Base-by-base conservation (phyloP, 2,329 filamentous ascomycete species). In the Penicillium sp. region DNA sequence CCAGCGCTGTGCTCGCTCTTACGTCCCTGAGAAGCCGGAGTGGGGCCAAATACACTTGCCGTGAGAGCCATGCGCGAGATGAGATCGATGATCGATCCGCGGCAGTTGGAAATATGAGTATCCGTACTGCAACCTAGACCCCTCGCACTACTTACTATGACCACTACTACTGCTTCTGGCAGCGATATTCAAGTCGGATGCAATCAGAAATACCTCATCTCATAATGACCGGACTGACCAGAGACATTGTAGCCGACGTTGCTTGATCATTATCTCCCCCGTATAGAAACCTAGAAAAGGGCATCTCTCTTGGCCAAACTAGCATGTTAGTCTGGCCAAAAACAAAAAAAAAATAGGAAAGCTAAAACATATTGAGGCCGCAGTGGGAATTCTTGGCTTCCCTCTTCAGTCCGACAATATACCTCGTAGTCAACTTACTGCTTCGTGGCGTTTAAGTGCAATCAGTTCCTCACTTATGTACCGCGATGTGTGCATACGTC, bases 71-170 rank as follows among this genome's bases (percentile, higher is more conserved):
- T n/a, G 11, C 14, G n/a, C 22, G 42, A 45, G 55, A 43, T 52
- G 43, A 51, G 57, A 59, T 59, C 52, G 51, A 52, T 55, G 43
- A 38, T 51, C 45, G 38, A 33, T 33, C 30, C 7, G n/a, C 37
- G 37, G 37, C 37, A 40, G 37, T 14, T 33, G 30, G 10, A 8
- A 8, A 8, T 33, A 8, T 33, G 30, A 37, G 11, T 14, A 37
- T 16, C 35, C 14, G 35, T 46, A 16, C 43, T 16, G 22, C 22
- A 26, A 13, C 3, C 22, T 25, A 10, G 22, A 28, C n/a, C 6
- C 30, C 19, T 22, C 19, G 19, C 19, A 22, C 19, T 22, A 22
- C 19, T 22, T 22, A 22, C 19, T 22, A 22, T 22, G 19, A 22
- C 19, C 19, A 22, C 19, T 22, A 22, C 19, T 22, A 22, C 19